A percentile compares a stretch with the other conserved stretches of the same genome.
Conservation (phyloP, 164 flowering plant genomes). For the Umbilicus rupestris region DNA sequence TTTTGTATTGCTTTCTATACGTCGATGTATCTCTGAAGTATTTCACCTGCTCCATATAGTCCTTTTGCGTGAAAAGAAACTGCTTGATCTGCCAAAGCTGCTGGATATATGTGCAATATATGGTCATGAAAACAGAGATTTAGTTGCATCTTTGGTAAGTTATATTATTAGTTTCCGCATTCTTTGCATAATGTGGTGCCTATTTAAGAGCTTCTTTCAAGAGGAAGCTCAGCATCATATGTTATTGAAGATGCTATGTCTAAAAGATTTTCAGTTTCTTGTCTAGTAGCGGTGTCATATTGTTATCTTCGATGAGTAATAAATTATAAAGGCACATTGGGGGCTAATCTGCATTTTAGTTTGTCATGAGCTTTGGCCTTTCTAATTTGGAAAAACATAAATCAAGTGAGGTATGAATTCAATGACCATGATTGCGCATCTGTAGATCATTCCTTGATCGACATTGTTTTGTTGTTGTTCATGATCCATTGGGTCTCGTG, state of each 20-base stretch:
- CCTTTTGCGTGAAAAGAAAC: slow-evolving; percentile 82
- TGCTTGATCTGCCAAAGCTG: slow-evolving; percentile 83
- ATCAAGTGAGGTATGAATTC: no score
- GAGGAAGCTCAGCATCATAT: not conserved
- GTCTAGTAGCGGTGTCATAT: not conserved
- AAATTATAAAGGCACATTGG: no score
- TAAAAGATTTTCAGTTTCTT: not conserved
- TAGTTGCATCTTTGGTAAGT: slow-evolving; percentile 62
- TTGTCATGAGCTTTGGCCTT: no score
- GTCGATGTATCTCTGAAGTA: slow-evolving; percentile 13
- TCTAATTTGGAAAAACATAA: no score
- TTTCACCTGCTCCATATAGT: slow-evolving; percentile 46
- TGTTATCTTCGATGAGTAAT: no score
- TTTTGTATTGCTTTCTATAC: not conserved
- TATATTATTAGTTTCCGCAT: not conserved
- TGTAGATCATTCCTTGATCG: no score
- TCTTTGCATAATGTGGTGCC: not conserved
- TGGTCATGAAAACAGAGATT: slow-evolving; percentile 79
- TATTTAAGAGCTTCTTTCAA: not conserved
- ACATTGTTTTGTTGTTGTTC: no score
- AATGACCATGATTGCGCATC: no score
- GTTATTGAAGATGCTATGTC: not conserved
- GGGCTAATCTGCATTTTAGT: no score
- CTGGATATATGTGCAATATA: slow-evolving; percentile 93
- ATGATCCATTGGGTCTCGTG: no score